phyloP scores from a whole-genome alignment of 768 basidiomycete species.

The Auriscalpium orientale region DNA sequence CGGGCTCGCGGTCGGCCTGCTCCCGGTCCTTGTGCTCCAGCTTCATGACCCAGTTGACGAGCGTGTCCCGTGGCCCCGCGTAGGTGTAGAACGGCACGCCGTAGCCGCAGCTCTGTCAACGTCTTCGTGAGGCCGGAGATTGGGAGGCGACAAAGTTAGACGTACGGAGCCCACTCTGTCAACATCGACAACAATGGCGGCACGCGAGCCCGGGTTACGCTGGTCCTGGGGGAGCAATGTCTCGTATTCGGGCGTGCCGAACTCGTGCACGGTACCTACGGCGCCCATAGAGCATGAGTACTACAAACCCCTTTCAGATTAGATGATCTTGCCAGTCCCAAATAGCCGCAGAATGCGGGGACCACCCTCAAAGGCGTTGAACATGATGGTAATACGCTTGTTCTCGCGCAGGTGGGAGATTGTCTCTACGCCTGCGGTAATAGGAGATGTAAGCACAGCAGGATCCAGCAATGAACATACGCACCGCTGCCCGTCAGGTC shows the following conservation, averaged over 20 bases:
- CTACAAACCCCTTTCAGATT: too few relatives aligned
- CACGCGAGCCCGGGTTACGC: slow-evolving; percentile 50
- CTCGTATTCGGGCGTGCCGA: slow-evolving; percentile 56
- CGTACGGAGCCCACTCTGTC: slow-evolving; percentile 47
- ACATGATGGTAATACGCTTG: slow-evolving; percentile 52
- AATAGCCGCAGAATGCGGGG: slow-evolving; percentile 54
- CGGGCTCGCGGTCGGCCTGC: slow-evolving; percentile 9
- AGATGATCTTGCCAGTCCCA: slow-evolving; percentile 38
- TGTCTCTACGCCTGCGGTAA: slow-evolving; percentile 41
- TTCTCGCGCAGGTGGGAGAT: slow-evolving; percentile 59
- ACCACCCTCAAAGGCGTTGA: slow-evolving; percentile 53
- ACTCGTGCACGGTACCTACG: slow-evolving; percentile 52
- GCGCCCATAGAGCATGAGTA: background rate
- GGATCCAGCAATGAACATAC: slow-evolving; percentile 13
- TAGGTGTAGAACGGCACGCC: slow-evolving; percentile 56
- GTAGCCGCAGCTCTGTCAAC: slow-evolving; percentile 59
- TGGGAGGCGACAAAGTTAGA: background rate
- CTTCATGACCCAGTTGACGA: slow-evolving; percentile 37
- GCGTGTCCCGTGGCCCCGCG: slow-evolving; percentile 44
- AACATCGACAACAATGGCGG: slow-evolving; percentile 53
- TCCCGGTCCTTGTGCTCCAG: slow-evolving; percentile 37
- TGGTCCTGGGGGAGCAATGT: slow-evolving; percentile 36
- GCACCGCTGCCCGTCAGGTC: slow-evolving; percentile 64
- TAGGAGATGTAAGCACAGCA: background rate
- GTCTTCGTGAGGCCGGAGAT: background rate